Base-by-base conservation (phyloP, 106 monocot species). In the Dactylorhiza incarnata region DNA sequence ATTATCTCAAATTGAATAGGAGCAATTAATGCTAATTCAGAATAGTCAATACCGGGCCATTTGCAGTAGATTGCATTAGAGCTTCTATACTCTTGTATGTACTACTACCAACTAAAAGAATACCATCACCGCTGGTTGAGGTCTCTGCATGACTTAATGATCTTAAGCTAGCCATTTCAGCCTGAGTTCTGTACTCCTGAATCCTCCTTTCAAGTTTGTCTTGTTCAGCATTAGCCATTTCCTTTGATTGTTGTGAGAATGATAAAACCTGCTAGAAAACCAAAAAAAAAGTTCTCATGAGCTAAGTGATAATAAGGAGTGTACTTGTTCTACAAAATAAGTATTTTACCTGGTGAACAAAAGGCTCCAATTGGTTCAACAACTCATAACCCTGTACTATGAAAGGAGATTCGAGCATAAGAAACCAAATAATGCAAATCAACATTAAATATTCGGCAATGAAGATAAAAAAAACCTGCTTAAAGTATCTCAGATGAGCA, bases 401-500 rank as follows among this genome's bases (percentile, higher is more conserved):
- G 23, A 72, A 49, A 72, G 20, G 23, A 48, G 2, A 22, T 22
- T 48, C 14, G 16, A 72, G 72, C 22, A 49, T 5, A 17, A 85
- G 45, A 71, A 58, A n/a, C 73, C 53, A 79, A 75, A 23, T 15
- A 54, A 37, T 43, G 50, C 53, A 74, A 75, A 62, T 58, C 17
- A 49, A 62, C 61, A 50, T 61, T 11, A 55, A 75, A 29, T 49
- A 67, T 45, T 43, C 9, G 55, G n/a, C 17, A 44, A 48, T 5
- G 54, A 75, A 12, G 37, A 37, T 2, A 75, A 48, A 52, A 25
- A 49, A 37, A 43, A 89, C 96, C 87, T 93, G 93, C 78, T 97
- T 97, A 83, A 91, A 97, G 66, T 93, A 93, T 84, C 93, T 86
- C 89, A 97, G 74, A 83, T 97, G 93, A 43, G 96, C 96, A 97